Percentiles rank a stretch among this genome's conserved stretches.
Evolutionary conservation across 192 early-diverging fungal genomes (phyloP).

Genomic region (Coemansia asiatica): DNA sequence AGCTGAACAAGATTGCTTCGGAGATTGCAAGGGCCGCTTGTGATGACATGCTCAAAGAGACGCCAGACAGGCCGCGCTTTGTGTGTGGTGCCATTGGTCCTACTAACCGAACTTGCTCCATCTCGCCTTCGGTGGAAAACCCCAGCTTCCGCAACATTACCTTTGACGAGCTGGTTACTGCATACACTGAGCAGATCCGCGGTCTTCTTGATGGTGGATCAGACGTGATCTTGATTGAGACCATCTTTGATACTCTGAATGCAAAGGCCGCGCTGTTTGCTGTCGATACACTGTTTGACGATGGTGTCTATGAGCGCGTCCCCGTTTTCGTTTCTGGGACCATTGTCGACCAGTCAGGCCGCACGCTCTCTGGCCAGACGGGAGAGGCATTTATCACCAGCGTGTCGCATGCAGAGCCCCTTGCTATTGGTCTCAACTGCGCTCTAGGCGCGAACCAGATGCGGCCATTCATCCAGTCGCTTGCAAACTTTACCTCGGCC

Average conservation of each 20-base stretch:
- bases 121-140: conserved; percentile 96
- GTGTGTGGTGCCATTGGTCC: conserved; percentile 88
- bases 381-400: conserved; percentile 94
- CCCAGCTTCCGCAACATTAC: conserved; percentile 92
- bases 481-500: conserved; percentile 76
- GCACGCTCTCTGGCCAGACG: conserved; percentile 95
- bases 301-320: conserved; percentile 68
- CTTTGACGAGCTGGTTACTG: conserved; percentile 88
- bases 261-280: conserved; percentile 95
- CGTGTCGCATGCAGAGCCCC: conserved; percentile 72
- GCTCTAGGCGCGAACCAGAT: conserved; percentile 89
- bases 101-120: conserved; percentile 93
- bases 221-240: conserved; percentile 92
- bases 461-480: conserved; percentile 92
- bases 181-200: conserved; percentile 88
- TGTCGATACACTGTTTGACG: conserved; percentile 80
- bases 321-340: conserved; percentile 86
- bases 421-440: conserved; percentile 91
- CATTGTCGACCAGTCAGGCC: conserved; percentile 95
- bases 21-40: conserved; percentile 84
- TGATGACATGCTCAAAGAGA: conserved; percentile 69
- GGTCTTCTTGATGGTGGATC: conserved; percentile 93
- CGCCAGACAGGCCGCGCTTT: conserved; percentile 84
- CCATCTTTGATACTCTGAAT: conserved; percentile 97
- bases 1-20: conserved; percentile 88